Evolutionary conservation across 495 filamentous ascomycete species (phyloP), one percentile per base, ranked within the genome.

Genomic region (Podospora didyma): DNA sequence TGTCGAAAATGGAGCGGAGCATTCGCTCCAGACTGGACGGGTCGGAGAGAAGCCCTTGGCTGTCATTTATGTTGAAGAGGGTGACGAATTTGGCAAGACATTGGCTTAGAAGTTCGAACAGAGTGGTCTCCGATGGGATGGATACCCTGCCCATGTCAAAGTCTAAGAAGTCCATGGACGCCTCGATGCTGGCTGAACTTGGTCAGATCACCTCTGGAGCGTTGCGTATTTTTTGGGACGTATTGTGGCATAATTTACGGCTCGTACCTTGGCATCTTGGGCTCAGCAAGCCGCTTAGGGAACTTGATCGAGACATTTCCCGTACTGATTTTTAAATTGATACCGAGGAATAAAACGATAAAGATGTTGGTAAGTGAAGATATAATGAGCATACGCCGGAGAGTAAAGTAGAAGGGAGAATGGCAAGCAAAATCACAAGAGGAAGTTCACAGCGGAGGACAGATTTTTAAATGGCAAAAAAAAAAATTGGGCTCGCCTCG

Each of bases 1-100:
- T 62, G 58, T 70, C 68, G 46, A 69, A 65, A 53, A 63, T 64
- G 49, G 64, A 49, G 46, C 39, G 26, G 16, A 71, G 50, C 20
- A 69, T 59, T 0, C 57, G 54, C 20, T 64, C 49, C 21, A 63
- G 52, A 19, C 28, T 57, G 26, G 56, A 42, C 11, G 57, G 57
- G 19, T 61, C 41, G 5, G 60, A 60, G 7, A 63, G 61, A 21
- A 72, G 46, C 7, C 21, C n/a, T 0, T 51, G 16, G 12, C 59
- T 58, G 46, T 72, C 65, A 7, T 46, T 23, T 21, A 73, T 65
- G 53, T 56, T 54, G 55, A 57, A 65, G 56, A 54, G 57, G 46
- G 7, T 35, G 24, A 37, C 48, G 56, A 67, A 51, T 23, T 60
- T 56, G 56, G 39, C 7, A 35, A 63, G 59, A 24, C 50, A 49